phyloP scores from a whole-genome alignment of 345 rosid genomes.

The Conringia planisiliqua region DNA sequence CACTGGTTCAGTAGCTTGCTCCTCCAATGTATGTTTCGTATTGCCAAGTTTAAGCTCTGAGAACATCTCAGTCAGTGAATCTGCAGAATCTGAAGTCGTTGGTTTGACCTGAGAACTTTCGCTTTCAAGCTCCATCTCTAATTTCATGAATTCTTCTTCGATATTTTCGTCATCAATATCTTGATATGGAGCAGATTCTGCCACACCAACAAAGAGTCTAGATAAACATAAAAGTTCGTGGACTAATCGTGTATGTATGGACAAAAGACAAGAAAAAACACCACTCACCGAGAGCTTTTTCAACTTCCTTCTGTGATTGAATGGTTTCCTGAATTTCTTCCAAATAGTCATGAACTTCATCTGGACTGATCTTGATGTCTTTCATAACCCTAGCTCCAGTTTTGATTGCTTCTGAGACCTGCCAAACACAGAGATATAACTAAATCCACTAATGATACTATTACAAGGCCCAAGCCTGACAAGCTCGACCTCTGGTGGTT shows the following conservation, averaged over 20 bases:
- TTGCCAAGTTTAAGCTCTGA: slow-evolving; percentile 56
- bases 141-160: slow-evolving; percentile 66
- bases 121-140: slow-evolving; percentile 59
- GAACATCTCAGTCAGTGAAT: slow-evolving; percentile 46
- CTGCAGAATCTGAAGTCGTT: slow-evolving; percentile 35
- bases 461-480: not conserved
- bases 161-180: slow-evolving; percentile 67
- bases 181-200: slow-evolving; percentile 49
- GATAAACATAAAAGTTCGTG: not conserved
- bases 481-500: not conserved
- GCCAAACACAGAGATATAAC: slow-evolving; percentile 19
- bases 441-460: not conserved
- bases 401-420: slow-evolving; percentile 83
- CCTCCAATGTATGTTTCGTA: slow-evolving; percentile 16
- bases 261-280: not conserved
- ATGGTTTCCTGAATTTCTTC: slow-evolving; percentile 74
- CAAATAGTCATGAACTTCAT: slow-evolving; percentile 69
- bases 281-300: slow-evolving; percentile 55
- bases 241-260: not conserved
- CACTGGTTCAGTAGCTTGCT: slow-evolving; percentile 24
- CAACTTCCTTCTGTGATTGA: slow-evolving; percentile 70
- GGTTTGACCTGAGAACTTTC: slow-evolving; percentile 26
- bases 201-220: slow-evolving; percentile 19
- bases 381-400: slow-evolving; percentile 78
- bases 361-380: slow-evolving; percentile 59